Percentiles rank a stretch among this genome's conserved stretches.
Conservation (phyloP, 2,329 filamentous ascomycete species). For the Fusarium sp. region DNA sequence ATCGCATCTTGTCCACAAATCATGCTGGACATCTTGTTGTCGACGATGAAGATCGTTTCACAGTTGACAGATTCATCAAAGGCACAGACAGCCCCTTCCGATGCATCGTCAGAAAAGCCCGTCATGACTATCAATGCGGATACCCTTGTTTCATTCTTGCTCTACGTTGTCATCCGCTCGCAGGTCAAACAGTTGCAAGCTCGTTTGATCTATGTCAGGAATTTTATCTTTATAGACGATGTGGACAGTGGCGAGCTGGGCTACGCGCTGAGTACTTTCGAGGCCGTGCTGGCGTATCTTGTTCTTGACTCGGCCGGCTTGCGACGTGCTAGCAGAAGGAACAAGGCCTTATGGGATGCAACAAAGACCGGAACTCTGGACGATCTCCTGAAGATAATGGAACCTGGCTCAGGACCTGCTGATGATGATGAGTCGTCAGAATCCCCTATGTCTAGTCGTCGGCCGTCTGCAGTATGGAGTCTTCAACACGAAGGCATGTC, state of each 20-base stretch:
- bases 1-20: conserved; percentile 84
- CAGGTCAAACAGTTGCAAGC: conserved; percentile 90
- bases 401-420: conserved; percentile 71
- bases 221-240: conserved; percentile 98
- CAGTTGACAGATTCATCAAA: conserved; percentile 69
- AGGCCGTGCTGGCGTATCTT: conserved; percentile 92
- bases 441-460: conserved; percentile 58
- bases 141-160: conserved; percentile 88
- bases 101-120: conserved; percentile 63
- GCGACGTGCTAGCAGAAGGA: conserved; percentile 85
- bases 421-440: conserved; percentile 60
- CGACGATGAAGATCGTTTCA: conserved; percentile 87
- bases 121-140: conserved; percentile 82
- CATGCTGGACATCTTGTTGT: conserved; percentile 85
- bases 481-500: conserved; percentile 58
- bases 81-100: conserved; percentile 53
- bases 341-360: conserved; percentile 89
- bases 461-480: conserved; percentile 63
- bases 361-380: conserved; percentile 81
- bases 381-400: conserved; percentile 82
- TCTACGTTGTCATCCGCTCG: conserved; percentile 93
- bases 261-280: conserved; percentile 95
- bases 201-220: conserved; percentile 91
- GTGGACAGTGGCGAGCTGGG: conserved; percentile 97
- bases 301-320: conserved; percentile 84